A percentile compares a stretch with the other conserved stretches of the same genome.
These are phyloP conservation scores for Phanerodontia chrysosporium DNA, from an alignment of 768 basidiomycete species.

Conservation along the genomic window DNA sequence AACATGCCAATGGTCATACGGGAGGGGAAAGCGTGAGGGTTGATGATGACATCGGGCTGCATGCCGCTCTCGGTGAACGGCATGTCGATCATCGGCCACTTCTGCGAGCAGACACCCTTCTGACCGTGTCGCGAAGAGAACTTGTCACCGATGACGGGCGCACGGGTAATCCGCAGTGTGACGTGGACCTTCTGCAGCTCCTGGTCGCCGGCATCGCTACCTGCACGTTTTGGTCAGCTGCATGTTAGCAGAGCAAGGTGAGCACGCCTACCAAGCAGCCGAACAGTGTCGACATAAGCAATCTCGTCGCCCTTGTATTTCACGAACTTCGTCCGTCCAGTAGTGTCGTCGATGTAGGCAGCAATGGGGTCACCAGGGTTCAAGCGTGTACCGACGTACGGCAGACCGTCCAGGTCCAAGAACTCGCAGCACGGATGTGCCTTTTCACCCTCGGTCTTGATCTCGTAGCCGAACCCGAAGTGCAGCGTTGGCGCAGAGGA, in stretches of 20 bases:
- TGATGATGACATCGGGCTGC: constrained; percentile 99
- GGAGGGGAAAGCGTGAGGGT: constrained; percentile 98
- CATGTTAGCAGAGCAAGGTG: background rate
- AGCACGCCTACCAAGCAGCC: constrained; percentile 67
- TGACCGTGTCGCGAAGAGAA: constrained; percentile 99
- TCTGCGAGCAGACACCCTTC: constrained; percentile 99
- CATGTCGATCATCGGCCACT: constrained; percentile 98
- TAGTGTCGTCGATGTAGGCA: constrained; percentile 84
- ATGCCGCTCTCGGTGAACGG: constrained; percentile 98
- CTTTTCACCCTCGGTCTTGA: constrained; percentile 47
- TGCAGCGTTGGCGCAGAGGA: constrained; percentile 66
- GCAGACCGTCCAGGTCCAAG: constrained; percentile 82
- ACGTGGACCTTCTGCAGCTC: constrained; percentile 92
- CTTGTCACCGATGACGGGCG: constrained; percentile 98
- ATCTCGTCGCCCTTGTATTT: constrained; percentile 97
- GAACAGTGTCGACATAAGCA: constrained; percentile 86
- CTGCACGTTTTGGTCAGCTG: constrained; percentile 35
- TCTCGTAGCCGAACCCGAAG: constrained; percentile 83
- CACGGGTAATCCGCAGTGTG: constrained; percentile 87
- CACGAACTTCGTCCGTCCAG: constrained; percentile 75
- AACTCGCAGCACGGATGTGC: constrained; percentile 44
- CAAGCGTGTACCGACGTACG: constrained; percentile 67
- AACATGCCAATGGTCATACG: constrained; percentile 99
- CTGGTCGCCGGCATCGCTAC: constrained; percentile 80
- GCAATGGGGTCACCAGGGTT: constrained; percentile 75